Evolutionary conservation across 2,329 filamentous ascomycete genomes (phyloP), one percentile per base, ranked within the genome.

Genomic region (Aphanocladium album): DNA sequence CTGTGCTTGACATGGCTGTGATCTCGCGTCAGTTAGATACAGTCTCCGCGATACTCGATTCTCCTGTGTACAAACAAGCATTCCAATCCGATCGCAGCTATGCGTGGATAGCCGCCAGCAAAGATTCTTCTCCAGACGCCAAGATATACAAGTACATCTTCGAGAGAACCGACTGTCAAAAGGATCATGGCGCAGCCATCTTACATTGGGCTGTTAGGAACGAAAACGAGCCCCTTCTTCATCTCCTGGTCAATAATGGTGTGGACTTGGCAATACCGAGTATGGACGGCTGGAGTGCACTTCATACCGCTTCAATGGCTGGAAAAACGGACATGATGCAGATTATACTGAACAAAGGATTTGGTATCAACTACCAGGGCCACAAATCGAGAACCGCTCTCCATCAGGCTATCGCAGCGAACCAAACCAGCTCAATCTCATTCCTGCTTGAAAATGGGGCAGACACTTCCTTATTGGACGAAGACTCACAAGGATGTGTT

Each of bases 361-460:
- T 39, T 16, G 35, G 35, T 4, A 17, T 39, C 5, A 39, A 39
- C 35, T 39, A 39, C 35, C 35, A 39, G 12, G 35, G 35, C 12
- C 35, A 39, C 35, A 39, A 39, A 16, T 39, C 35, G 11, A 12
- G 35, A 16, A 39, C 35, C 4, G 35, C 35, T 39, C 35, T 39
- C 12, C 35, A 39, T 39, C 35, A 39, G 35, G 35, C 35, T 4
- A 39, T 39, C 16, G 35, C 35, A 6, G 35, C 35, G 35, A 17
- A 39, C 16, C 35, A 39, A 39, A 3, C 35, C 5, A 17, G 5
- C 3, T 12, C 35, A 16, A 45, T 46, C 23, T 41, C 16, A 41
- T 33, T 62, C 16, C 55, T 62, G 27, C 45, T 62, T 33, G 25
- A 58, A 16, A 59, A 59, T 19, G 54, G 60, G 16, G 60, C 60